Base-by-base conservation (phyloP, 768 basidiomycete genomes). In the Pilatotrama ljubarskyi region DNA sequence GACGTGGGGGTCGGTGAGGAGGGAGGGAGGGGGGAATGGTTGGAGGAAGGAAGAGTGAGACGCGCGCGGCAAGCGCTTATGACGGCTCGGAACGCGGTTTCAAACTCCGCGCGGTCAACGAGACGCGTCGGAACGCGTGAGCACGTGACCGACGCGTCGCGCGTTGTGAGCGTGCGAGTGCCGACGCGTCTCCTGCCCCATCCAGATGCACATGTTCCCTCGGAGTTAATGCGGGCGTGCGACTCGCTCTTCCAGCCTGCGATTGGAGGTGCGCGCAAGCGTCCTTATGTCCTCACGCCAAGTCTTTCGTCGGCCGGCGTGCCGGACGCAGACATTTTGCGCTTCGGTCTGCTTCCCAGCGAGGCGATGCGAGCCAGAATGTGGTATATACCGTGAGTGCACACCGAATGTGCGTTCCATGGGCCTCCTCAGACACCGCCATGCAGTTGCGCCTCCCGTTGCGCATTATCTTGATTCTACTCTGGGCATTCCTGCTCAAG, bases 51-150 rank as follows among this genome's bases (percentile, higher is more conserved):
- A 58, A 58, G 51, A 36, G 54, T 37, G 42, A 59, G 50, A 62
- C 63, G 65, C 65, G 52, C 55, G 35, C 20, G 29, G 20, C 50
- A 56, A 52, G 59, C 55, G 59, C 62, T 64, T 67, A 63, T 58
- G 51, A 55, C 62, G 35, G 47, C 26, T 32, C 35, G 58, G 63
- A 48, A 43, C 67, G 52, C 68, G 65, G 37, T 58, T 72, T 72
- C 44, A 63, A 64, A 62, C 64, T 69, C 71, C 69, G 71, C 58
- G 15, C 35, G 52, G 58, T 68, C 63, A 70, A 69, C 69, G 68
- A 64, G 69, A 62, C 70, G 64, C 68, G 68, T 58, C 59, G 17
- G 50, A 36, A 29, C 64, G 58, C 54, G 24, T 18, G 2, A 5
- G 22, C 68, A 66, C 67, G 68, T 70, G 69, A 66, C 32, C 44